Conservation (phyloP, 1,284 basidiomycete genomes). For the Erythrobasidium hasegawianum region DNA sequence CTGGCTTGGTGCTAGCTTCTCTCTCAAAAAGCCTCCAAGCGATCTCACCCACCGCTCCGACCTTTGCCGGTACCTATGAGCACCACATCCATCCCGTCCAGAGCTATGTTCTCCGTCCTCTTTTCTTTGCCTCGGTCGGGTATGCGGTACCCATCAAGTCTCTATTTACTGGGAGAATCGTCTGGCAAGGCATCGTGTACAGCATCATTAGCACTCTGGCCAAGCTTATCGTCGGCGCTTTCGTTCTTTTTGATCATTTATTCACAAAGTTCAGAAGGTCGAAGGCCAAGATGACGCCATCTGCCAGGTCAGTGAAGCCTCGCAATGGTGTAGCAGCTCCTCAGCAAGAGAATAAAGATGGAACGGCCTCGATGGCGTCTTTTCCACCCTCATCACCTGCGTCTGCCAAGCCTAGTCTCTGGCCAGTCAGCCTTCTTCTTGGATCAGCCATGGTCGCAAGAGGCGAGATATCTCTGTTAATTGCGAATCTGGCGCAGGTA, state of each 20-base stretch:
- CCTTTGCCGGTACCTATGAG: slow-evolving; percentile 46
- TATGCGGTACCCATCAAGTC: slow-evolving; percentile 57
- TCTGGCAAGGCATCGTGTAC: slow-evolving; percentile 58
- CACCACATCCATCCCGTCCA: slow-evolving; percentile 49
- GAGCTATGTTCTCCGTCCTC: slow-evolving; percentile 53
- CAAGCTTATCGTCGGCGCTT: slow-evolving; percentile 52
- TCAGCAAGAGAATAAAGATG: too few relatives aligned
- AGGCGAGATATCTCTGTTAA: slow-evolving; percentile 56
- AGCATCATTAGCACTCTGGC: slow-evolving; percentile 55
- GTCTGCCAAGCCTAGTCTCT: slow-evolving; percentile 11
- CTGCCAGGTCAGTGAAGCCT: neutral
- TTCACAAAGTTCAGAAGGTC: slow-evolving; percentile 4
- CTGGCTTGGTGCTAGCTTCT: slow-evolving; percentile 48
- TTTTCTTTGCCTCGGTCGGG: slow-evolving; percentile 60
- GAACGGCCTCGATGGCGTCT: too few relatives aligned
- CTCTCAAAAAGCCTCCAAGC: neutral
- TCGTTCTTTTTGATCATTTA: neutral
- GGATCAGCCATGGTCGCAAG: slow-evolving; percentile 56
- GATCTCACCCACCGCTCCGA: neutral
- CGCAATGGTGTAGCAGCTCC: too few relatives aligned
- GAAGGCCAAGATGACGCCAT: neutral
- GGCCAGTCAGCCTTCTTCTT: slow-evolving; percentile 47
- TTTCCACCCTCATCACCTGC: neutral
- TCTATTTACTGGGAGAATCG: slow-evolving; percentile 53
- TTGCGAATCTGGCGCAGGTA: slow-evolving; percentile 40